Evolutionary conservation across 2,329 filamentous ascomycete species (phyloP), one percentile per base, ranked within the genome.

Genomic region (Teratosphaeria zuluensis): DNA sequence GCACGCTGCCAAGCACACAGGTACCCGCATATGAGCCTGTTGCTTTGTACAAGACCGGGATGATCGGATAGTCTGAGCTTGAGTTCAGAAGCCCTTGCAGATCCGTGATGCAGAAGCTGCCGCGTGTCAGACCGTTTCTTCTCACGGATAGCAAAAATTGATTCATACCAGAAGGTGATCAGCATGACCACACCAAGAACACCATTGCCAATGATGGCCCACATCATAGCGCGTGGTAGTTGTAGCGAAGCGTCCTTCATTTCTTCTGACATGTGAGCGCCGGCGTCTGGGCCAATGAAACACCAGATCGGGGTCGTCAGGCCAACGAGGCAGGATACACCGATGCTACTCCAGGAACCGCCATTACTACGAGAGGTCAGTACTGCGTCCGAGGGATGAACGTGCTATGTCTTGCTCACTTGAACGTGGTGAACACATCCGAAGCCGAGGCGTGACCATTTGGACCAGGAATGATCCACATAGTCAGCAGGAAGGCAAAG

Each of bases 191-290:
- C 66, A 4, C 70, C 69, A 16, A 73, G 61, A 6, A 70, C 61
- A 33, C 66, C 69, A 57, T 73, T 74, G 16, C 72, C 64, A n/a
- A 72, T 61, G 46, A 74, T 77, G 2, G 71, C 70, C 62, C 73
- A 73, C 46, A 78, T 71, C 73, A 77, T 77, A 8, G 74, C 74
- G 35, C 68, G 67, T 1, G 76, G 76, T 1, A 78, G 71, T 21
- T 73, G 72, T n/a, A 73, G 70, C 33, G 72, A 72, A 1, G 76
- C 75, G 54, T 77, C 72, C 55, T 67, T 65, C 51, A 72, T 56
- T 52, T 72, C 70, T 57, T 72, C 70, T 12, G 66, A 68, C 70
- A 71, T 71, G 55, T 71, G 69, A 9, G 68, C 66, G 28, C 73
- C 73, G 9, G 73, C 73, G 59, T 77, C 75, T 53, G 73, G 65